Evolutionary conservation across 768 basidiomycete species (phyloP), one percentile per base, ranked within the genome.

Genomic region (Cystofilobasidium macerans): DNA sequence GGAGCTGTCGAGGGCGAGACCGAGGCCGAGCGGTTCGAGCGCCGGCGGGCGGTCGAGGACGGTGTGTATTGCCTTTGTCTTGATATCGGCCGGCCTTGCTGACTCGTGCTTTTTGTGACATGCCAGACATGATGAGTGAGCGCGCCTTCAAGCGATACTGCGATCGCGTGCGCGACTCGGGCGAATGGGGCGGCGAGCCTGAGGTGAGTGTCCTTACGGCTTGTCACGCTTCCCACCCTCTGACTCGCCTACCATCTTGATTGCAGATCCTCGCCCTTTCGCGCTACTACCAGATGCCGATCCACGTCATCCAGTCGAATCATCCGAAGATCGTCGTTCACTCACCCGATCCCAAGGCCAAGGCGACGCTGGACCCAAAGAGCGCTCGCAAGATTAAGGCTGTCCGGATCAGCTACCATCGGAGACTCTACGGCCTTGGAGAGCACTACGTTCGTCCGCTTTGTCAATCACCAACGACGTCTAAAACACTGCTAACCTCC

Each of bases 161-260:
- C 74, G 76, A 78, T 64, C 80, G 81, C 11, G 85, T 99, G 32
- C 84, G 84, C 43, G 81, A 86, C 73, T 93, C 91, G 22, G 85
- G 84, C 22, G 82, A 85, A 36, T 98, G 95, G 95, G 95, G 95
- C 53, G 94, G 95, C 47, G 92, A 98, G 77, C 93, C 91, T 5
- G 95, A 98, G 73, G 78, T 78, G 35, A 48, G 77, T 71, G 7
- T 38, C 58, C 20, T 26, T 28, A 26, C 58, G 8, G 2, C 22
- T 26, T 11, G 8, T 26, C 22, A 14, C 40, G 24, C 26, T 28
- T 8, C 57, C 61, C 6, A 32, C 63, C 22, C 26, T 4, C 26
- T 26, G 13, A 20, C 54, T 11, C 28, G 8, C 4, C 40, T 33
- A 12, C 42, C 42, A 24, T n/a, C 45, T 40, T 8, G 9, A 16